These are phyloP conservation scores for Macrotyloma uniflorum DNA, from an alignment of 306 rosid species.

Conservation along the genomic window DNA sequence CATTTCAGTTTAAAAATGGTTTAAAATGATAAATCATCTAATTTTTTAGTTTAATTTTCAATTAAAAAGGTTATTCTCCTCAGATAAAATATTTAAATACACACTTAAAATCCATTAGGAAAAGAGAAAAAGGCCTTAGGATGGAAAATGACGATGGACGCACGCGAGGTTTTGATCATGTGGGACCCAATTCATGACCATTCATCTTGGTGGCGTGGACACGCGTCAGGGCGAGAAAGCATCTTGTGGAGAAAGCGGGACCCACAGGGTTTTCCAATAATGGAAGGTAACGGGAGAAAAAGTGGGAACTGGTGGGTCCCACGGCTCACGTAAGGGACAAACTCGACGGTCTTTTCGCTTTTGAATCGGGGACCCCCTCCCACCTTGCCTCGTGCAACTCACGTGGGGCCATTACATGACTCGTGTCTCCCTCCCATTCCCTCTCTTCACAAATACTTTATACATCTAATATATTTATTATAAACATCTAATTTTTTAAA, in stretches of 20 bases:
- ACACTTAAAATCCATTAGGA: too few species aligned
- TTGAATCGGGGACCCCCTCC: constrained; percentile 25
- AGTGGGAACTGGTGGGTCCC: not conserved
- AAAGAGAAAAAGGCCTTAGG: too few species aligned
- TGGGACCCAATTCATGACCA: constrained; percentile 16
- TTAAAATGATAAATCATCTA: too few species aligned
- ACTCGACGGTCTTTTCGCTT: constrained; percentile 14
- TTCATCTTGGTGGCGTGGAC: not conserved
- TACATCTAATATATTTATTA: too few species aligned
- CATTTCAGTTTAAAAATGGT: too few species aligned
- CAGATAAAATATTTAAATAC: too few species aligned
- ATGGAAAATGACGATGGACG: not conserved
- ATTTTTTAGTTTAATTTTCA: too few species aligned
- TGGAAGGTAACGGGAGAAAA: not conserved
- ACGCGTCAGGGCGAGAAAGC: not conserved
- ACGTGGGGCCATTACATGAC: constrained; percentile 32
- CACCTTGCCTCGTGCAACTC: constrained; percentile 37
- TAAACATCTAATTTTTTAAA: too few species aligned
- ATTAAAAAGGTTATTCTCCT: too few species aligned
- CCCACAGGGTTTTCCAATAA: constrained; percentile 12
- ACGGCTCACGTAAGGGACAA: constrained; percentile 15
- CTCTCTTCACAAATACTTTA: not conserved
- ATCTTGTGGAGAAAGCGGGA: not conserved
- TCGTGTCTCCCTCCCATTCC: constrained; percentile 23
- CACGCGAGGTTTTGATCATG: constrained; percentile 24